Evolutionary conservation across 495 filamentous ascomycete genomes (phyloP).

Genomic region (Penicillium diatomitis): DNA sequence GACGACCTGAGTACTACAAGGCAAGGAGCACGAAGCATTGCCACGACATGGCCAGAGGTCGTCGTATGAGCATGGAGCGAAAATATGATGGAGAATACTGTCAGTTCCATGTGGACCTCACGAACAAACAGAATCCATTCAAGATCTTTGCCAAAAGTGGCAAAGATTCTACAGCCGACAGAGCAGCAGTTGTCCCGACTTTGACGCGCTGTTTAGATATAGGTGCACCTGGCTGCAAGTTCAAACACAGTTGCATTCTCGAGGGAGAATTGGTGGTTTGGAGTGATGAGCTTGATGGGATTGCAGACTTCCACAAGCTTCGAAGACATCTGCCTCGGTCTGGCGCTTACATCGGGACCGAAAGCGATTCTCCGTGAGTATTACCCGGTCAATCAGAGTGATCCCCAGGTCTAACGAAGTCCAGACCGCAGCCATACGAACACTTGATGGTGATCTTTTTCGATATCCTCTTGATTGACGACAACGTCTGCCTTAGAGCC

Average conservation of each 20-base stretch:
- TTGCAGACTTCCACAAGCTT: constrained; percentile 69
- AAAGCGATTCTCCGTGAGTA: constrained; percentile 61
- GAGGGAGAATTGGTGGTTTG: constrained; percentile 79
- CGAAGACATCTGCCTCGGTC: constrained; percentile 70
- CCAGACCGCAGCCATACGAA: constrained; percentile 54
- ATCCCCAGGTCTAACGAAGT: constrained; percentile 3
- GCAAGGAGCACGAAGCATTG: constrained; percentile 71
- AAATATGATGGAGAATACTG: constrained; percentile 89
- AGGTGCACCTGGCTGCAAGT: constrained; percentile 42
- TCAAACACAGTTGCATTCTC: constrained; percentile 59
- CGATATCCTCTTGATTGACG: constrained; percentile 65
- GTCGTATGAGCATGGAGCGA: constrained; percentile 61
- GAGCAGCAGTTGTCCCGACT: constrained; percentile 46
- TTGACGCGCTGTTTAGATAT: constrained; percentile 48
- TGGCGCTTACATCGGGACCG: constrained; percentile 57
- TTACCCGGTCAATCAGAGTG: no score
- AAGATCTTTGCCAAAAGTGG: constrained; percentile 88
- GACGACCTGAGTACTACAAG: constrained; percentile 62
- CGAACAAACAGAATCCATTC: constrained; percentile 44
- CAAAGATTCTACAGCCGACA: constrained; percentile 73
- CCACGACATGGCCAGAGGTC: constrained; percentile 46
- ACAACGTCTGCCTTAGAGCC: constrained; percentile 51
- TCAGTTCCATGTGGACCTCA: constrained; percentile 72
- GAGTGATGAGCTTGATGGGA: constrained; percentile 50
- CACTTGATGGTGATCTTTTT: constrained; percentile 81